A percentile compares a stretch with the other conserved stretches of the same genome.
phyloP scores from a whole-genome alignment of 2,329 filamentous ascomycete genomes.

The Paracoccidioides brasiliensis region DNA sequence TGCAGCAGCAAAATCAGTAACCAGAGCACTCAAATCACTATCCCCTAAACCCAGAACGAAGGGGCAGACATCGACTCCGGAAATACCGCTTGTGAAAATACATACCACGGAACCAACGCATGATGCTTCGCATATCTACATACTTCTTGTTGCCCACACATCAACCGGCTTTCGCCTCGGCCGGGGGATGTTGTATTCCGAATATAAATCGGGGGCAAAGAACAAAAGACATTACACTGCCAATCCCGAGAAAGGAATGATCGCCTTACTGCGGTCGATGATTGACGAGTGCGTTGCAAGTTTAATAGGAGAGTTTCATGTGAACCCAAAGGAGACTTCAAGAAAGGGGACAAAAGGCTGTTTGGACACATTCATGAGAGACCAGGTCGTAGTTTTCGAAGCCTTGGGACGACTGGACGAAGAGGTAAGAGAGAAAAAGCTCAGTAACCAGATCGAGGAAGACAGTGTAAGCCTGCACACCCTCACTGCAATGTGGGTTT shows the following conservation, averaged over 20 bases:
- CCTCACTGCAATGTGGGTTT: constrained; percentile 33
- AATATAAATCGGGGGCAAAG: neutral
- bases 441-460: constrained; percentile 15
- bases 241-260: constrained; percentile 11
- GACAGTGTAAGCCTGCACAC: constrained; percentile 28
- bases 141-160: constrained; percentile 43
- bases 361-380: constrained; percentile 43
- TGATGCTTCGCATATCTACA: constrained; percentile 36
- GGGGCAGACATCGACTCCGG: neutral
- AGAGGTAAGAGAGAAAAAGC: constrained; percentile 3
- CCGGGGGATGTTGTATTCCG: constrained; percentile 38
- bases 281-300: constrained; percentile 33
- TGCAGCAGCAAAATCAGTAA: constrained; percentile 3
- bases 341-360: constrained; percentile 19
- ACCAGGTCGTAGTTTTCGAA: constrained; percentile 49
- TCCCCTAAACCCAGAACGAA: neutral
- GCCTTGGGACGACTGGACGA: constrained; percentile 34
- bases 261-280: constrained; percentile 23
- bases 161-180: constrained; percentile 37
- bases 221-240: neutral
- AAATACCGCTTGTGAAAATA: constrained; percentile 16
- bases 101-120: constrained; percentile 31
- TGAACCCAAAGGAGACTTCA: constrained; percentile 9
- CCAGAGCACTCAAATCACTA: neutral
- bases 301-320: constrained; percentile 34